Evolutionary conservation across 2,329 filamentous ascomycete species (phyloP), one percentile per base, ranked within the genome.

Genomic region (Cladosporium austrohemisphaericum): DNA sequence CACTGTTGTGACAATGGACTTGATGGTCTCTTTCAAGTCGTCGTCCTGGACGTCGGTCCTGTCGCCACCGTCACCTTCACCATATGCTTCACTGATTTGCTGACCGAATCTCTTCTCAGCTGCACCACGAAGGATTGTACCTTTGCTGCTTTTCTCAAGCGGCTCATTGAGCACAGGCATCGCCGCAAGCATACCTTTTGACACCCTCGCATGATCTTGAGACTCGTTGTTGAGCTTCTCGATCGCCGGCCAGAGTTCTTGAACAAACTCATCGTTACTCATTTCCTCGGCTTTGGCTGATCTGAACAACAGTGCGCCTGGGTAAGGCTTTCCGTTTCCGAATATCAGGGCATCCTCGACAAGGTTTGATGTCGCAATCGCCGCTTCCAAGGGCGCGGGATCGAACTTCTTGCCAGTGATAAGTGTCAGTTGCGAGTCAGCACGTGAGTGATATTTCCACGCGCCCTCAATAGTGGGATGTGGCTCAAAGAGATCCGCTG

Each of bases 341-440:
- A 86, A 84, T 8, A 86, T 72, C 18, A 85, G 64, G 0, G 76
- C 76, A 50, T 84, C 81, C 2, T 68, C 61, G 0, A 85, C 56
- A 1, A 75, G 22, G 1, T 63, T 55, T 9, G 62, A 61, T 1
- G 73, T 68, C 1, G 72, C 63, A 4, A 85, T 73, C 0, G 70
- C 71, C 2, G 73, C 76, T 61, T 86, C 83, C 3, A 85, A 61
- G 0, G 78, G 77, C 1, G 77, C 75, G 1, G 83, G 82, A 55
- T 85, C 81, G 52, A 86, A 84, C 56, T 86, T 86, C 68, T 85
- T 85, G 2, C 83, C 83, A 5, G 81, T 86, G 8, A 79, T 68
- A 3, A 86, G 70, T 0, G 78, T 79, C 28, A 86, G 72, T 45
- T 81, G 81, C 3, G 78, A 75, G 55, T 86, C 84, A 1, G 76